Conservation (phyloP, 2,329 filamentous ascomycete genomes). For the Diaporthe helianthi region DNA sequence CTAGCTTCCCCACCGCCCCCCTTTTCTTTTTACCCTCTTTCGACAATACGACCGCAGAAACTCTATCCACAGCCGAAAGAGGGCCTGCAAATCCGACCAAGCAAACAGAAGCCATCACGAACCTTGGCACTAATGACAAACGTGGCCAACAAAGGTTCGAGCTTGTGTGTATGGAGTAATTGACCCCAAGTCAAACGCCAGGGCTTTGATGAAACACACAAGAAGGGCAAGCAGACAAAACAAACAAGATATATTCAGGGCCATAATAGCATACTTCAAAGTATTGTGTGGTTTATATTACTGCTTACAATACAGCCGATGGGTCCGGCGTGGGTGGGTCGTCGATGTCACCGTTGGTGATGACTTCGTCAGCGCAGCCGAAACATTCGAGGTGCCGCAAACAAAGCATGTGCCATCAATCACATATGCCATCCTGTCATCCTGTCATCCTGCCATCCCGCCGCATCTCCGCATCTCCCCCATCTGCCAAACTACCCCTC, state of each 20-base stretch:
- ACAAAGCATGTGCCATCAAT: conserved; percentile 16
- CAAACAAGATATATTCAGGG: neutral
- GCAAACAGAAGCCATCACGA: conserved; percentile 11
- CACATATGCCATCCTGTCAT: neutral
- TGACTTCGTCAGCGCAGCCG: conserved; percentile 11
- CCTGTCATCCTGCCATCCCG: neutral
- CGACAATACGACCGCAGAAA: conserved; percentile 1
- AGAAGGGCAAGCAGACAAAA: neutral
- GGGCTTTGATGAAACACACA: conserved; percentile 5
- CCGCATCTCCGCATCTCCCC: too few relatives aligned
- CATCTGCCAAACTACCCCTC: neutral
- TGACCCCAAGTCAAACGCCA: neutral
- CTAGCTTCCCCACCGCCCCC: too few relatives aligned
- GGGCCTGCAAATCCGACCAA: neutral
- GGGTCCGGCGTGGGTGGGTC: conserved; percentile 6
- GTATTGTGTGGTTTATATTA: neutral
- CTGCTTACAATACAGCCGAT: neutral
- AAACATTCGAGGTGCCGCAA: conserved; percentile 23
- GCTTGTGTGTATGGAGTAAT: neutral
- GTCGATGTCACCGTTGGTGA: conserved; percentile 10
- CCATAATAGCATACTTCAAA: neutral
- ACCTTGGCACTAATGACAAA: neutral
- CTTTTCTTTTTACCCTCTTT: conserved; percentile 9
- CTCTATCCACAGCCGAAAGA: conserved; percentile 1
- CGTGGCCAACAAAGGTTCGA: neutral